These are phyloP conservation scores for Gomphus sp. DNA, from an alignment of 1,284 basidiomycete genomes.

Conservation along the genomic window DNA sequence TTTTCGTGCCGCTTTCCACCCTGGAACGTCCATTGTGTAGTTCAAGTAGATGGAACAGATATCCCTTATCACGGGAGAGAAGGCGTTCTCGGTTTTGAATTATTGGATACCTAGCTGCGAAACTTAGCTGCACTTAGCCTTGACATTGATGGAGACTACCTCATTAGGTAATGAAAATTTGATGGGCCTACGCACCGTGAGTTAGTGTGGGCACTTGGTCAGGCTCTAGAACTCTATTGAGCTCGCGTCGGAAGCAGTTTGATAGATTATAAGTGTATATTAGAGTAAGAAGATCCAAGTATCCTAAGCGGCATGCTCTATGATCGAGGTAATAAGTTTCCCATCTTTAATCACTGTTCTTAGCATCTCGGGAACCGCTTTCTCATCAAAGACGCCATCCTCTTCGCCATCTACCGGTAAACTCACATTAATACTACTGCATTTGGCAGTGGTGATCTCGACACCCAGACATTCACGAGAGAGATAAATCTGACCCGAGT, in stretches of 20 bases:
- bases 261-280: no score
- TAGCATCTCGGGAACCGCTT: slow-evolving; percentile 93
- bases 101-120: no score
- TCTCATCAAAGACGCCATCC: slow-evolving; percentile 88
- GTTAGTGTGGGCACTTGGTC: no score
- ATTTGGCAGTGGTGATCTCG: slow-evolving; percentile 94
- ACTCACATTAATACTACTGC: slow-evolving; percentile 89
- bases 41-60: no score
- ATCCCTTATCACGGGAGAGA: no score
- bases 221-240: no score
- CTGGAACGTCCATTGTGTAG: slow-evolving; percentile 51
- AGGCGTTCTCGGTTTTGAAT: no score
- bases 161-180: no score
- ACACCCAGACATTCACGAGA: slow-evolving; percentile 71
- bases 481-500: slow-evolving; percentile 93
- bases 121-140: no score
- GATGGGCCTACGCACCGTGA: no score
- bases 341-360: slow-evolving; percentile 76
- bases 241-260: no score
- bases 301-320: slow-evolving; percentile 75
- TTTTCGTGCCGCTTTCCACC: slow-evolving; percentile 54
- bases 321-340: slow-evolving; percentile 80
- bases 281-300: background rate
- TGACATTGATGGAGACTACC: no score
- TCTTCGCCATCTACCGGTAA: slow-evolving; percentile 84